phyloP scores from a whole-genome alignment of 306 rosid genomes.

The Pueraria montana region DNA sequence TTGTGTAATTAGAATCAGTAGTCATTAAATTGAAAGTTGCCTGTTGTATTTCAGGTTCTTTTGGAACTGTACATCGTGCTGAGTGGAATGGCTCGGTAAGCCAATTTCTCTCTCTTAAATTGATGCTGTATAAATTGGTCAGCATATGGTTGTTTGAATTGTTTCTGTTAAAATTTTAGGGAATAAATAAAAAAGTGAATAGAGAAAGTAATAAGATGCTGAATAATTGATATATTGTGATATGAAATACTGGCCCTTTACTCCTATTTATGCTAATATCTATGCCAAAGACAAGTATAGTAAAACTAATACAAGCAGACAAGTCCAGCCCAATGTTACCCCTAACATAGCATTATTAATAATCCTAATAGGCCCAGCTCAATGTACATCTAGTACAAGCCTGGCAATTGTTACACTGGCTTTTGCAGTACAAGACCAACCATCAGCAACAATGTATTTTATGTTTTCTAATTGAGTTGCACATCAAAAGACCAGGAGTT shows the following conservation, averaged over 20 bases:
- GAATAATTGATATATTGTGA: conserved; percentile 32
- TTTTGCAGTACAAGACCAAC: background rate
- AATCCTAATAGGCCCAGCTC: background rate
- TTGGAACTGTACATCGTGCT: conserved; percentile 98
- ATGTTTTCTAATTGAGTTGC: background rate
- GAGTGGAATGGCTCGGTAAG: conserved; percentile 99
- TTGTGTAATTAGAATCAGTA: conserved; percentile 19
- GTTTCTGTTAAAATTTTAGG: conserved; percentile 39
- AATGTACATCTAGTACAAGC: background rate
- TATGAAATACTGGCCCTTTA: background rate
- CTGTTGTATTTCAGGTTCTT: conserved; percentile 81
- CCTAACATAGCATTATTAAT: background rate
- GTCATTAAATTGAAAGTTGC: conserved; percentile 36
- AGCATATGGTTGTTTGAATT: conserved; percentile 26
- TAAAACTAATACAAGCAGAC: background rate
- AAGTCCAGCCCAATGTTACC: conserved; percentile 9
- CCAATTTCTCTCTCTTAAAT: conserved; percentile 20
- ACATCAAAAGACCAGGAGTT: background rate
- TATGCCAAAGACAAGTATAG: conserved; percentile 24
- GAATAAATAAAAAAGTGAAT: conserved; percentile 22
- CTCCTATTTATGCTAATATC: background rate
- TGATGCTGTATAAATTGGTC: conserved; percentile 30
- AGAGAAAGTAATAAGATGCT: conserved; percentile 14
- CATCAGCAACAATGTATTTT: background rate
- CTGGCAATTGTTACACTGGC: background rate